Evolutionary conservation across 139 green algal species (phyloP).

Genomic region (Pseudopediastrum boryanum): DNA sequence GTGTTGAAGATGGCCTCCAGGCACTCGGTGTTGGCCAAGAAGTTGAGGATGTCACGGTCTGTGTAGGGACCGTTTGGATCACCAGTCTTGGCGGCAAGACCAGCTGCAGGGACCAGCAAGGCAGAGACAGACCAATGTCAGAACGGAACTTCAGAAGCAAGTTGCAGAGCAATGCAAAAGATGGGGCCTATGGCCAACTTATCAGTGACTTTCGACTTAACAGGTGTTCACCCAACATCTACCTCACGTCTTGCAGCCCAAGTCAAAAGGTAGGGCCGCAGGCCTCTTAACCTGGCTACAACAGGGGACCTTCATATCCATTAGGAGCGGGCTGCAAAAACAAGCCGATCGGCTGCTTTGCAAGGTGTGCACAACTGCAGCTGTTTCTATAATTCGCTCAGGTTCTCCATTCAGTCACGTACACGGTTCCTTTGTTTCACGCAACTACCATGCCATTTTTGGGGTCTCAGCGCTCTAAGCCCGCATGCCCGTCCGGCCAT

Average conservation of each 20-base stretch:
- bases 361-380: too few species aligned
- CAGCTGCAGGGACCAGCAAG: conserved; percentile 1
- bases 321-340: too few species aligned
- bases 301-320: too few species aligned
- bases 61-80: conserved; percentile 20
- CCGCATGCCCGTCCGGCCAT: not conserved
- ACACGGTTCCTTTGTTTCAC: not conserved
- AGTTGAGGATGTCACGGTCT: conserved; percentile 5
- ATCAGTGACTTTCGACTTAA: not conserved
- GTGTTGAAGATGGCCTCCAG: conserved; percentile 39
- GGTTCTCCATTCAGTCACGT: not conserved
- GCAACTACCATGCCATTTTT: not conserved
- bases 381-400: too few species aligned
- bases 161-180: conserved; percentile 7
- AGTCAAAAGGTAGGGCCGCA: not conserved
- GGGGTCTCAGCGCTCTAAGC: not conserved
- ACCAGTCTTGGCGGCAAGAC: conserved; percentile 28
- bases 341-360: too few species aligned
- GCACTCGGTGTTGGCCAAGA: conserved; percentile 7
- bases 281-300: too few species aligned
- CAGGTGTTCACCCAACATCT: not conserved
- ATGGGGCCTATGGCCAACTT: too few species aligned
- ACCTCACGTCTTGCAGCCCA: not conserved
- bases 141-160: not conserved
- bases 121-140: not conserved